A percentile compares a stretch with the other conserved stretches of the same genome.
phyloP scores from a whole-genome alignment of 2,329 filamentous ascomycete genomes.

The Fusarium armeniacum region DNA sequence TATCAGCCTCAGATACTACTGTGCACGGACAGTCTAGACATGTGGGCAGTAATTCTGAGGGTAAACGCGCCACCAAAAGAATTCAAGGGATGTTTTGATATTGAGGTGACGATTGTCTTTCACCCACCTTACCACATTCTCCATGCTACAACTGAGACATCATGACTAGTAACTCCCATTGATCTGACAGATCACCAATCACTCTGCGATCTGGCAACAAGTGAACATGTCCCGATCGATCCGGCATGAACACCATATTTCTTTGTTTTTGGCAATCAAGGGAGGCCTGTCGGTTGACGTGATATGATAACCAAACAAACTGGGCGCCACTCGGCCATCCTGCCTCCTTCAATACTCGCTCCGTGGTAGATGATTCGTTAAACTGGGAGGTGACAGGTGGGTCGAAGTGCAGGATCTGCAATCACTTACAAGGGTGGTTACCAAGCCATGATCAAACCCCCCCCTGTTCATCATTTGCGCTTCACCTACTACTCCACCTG shows the following conservation, averaged over 20 bases:
- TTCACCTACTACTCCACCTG: background rate
- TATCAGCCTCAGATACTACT: background rate
- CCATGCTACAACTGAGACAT: background rate
- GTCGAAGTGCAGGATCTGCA: conserved; percentile 6
- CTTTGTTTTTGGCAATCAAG: background rate
- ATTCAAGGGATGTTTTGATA: background rate
- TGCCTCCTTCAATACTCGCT: background rate
- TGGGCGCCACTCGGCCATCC: background rate
- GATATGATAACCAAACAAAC: background rate
- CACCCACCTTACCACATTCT: background rate
- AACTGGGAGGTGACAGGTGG: conserved; percentile 3
- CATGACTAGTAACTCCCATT: background rate
- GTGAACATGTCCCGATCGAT: background rate
- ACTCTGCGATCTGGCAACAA: background rate
- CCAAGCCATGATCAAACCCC: background rate
- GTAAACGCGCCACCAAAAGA: background rate
- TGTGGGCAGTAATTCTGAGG: background rate
- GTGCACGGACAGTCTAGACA: conserved; percentile 1
- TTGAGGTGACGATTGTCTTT: background rate
- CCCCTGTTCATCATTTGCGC: conserved; percentile 1
- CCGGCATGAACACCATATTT: background rate
- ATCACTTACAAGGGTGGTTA: conserved; percentile 4
- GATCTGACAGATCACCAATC: conserved; percentile 1
- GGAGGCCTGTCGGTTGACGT: background rate
- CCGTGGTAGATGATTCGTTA: background rate